These are phyloP conservation scores for Xylaria hypoxylon DNA, from an alignment of 2,329 filamentous ascomycete species.

Conservation along the genomic window DNA sequence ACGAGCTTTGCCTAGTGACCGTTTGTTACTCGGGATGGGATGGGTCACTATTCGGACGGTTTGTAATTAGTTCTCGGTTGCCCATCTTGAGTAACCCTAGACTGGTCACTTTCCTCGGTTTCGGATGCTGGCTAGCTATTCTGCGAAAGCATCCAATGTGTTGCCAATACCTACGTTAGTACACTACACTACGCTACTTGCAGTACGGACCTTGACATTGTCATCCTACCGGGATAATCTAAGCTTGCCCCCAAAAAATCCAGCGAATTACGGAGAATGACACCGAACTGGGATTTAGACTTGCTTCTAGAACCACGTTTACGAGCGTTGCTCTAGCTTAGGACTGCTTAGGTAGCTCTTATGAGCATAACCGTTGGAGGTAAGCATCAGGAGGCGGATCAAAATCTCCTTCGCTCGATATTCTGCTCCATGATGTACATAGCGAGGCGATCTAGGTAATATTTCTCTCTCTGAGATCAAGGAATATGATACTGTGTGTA, in stretches of 20 bases:
- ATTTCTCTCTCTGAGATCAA: not conserved
- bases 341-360: too few relatives aligned
- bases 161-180: too few relatives aligned
- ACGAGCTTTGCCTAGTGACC: slow-evolving; percentile 13
- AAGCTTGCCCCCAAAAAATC: slow-evolving; percentile 15
- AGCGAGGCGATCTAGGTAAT: not conserved
- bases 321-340: not conserved
- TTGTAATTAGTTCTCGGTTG: not conserved
- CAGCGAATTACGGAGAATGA: slow-evolving; percentile 20
- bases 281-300: slow-evolving; percentile 18
- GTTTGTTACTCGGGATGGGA: not conserved
- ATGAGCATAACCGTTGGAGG: not conserved
- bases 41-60: not conserved
- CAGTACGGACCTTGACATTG: not conserved
- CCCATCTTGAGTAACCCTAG: too few relatives aligned
- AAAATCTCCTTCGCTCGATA: slow-evolving; percentile 5
- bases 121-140: too few relatives aligned
- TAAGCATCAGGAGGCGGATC: slow-evolving; percentile 14
- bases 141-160: too few relatives aligned
- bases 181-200: too few relatives aligned
- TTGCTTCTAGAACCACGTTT: slow-evolving; percentile 4
- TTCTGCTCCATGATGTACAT: not conserved
- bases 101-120: too few relatives aligned
- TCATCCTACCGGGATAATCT: slow-evolving; percentile 21
- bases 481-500: not conserved